Evolutionary conservation across 176 grass and related monocot species (phyloP), one percentile per base, ranked within the genome.

Genomic region (Aegilops tauschii): DNA sequence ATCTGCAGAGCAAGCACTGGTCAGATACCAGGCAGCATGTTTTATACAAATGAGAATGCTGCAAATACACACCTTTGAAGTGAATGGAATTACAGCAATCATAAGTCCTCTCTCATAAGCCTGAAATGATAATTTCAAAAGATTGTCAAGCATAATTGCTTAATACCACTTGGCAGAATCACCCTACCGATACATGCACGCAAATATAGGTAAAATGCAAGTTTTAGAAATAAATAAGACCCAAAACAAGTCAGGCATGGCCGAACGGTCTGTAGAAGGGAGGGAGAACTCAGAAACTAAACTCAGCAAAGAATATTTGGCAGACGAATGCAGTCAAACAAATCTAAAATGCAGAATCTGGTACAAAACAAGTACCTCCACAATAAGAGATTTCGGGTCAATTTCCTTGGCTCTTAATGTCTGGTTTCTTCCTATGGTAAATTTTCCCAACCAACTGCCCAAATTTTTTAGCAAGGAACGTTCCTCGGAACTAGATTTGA

Each of bases 31-130:
- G 42, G 31, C 49, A 37, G 23, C 40, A 50, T 2, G 37, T 42
- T 62, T 86, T 28, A 12, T 25, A 45, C 13, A 87, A 80, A 80
- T 49, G n/a, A 29, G 42, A 80, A 14, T n/a, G 81, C 32, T 63
- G 35, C n/a, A 82, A 89, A 68, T 80, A 61, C 44, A 29, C 59
- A 96, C 94, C 94, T 97, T 97, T 62, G 94, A 97, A 64, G 94
- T 97, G 79, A 97, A 97, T 82, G 94, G 94, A 63, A 97, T 87
- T 16, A 93, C 94, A 16, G 94, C 94, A 93, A 97, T 97, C 94
- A 97, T 97, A 70, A 93, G 70, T 35, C 94, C 94, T 62, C 87
- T 93, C 44, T 97, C 94, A 62, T 97, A 97, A 77, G 94, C 94
- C 94, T 97, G 88, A 75, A 71, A 80, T 76, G 14, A 87, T 64